These are phyloP conservation scores for Exophiala sp. DNA, from an alignment of 2,329 filamentous ascomycete species.

Conservation along the genomic window DNA sequence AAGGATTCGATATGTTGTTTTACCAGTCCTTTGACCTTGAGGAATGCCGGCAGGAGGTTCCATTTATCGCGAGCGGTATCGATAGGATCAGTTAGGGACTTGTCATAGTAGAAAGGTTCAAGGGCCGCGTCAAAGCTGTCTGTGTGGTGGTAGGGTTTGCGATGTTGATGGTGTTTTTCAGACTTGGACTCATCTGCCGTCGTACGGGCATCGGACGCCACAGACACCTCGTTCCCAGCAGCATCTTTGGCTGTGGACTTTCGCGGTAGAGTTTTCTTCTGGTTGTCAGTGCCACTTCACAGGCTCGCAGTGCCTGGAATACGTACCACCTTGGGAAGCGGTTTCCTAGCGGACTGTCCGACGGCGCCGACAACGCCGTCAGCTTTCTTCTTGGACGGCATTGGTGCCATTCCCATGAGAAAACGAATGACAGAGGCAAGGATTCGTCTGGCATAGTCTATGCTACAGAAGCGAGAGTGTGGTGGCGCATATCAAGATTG, in stretches of 20 bases:
- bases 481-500: neutral
- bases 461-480: neutral
- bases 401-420: conserved; percentile 5
- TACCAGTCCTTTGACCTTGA: conserved; percentile 94
- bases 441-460: neutral
- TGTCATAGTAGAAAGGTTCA: conserved; percentile 67
- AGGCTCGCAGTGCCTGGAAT: neutral
- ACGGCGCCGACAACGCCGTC: conserved; percentile 21
- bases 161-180: conserved; percentile 12
- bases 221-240: neutral
- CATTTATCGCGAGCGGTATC: conserved; percentile 81
- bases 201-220: neutral
- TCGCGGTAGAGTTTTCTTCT: conserved; percentile 6
- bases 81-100: conserved; percentile 65
- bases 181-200: conserved; percentile 11
- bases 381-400: conserved; percentile 28
- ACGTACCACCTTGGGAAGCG: conserved; percentile 20
- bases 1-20: conserved; percentile 99
- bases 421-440: neutral
- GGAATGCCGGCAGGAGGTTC: conserved; percentile 92
- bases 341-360: conserved; percentile 12
- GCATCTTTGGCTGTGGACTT: conserved; percentile 10
- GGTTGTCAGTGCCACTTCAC: neutral
- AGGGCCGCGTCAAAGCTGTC: conserved; percentile 61
- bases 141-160: conserved; percentile 17